phyloP scores from a whole-genome alignment of 768 basidiomycete species.

The Panaeolus cyanescens region DNA sequence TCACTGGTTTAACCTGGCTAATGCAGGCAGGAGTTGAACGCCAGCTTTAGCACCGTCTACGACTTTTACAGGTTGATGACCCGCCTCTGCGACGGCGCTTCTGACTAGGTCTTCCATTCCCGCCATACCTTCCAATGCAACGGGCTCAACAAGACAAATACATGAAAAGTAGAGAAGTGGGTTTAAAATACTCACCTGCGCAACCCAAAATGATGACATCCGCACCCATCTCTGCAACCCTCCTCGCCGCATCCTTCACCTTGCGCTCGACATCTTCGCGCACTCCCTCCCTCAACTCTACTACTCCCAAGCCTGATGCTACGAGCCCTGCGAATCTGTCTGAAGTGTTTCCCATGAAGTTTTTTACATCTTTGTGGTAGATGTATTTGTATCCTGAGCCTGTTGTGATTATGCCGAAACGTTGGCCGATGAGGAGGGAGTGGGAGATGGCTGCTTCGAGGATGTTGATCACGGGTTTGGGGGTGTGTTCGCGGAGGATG shows the following conservation, averaged over 20 bases:
- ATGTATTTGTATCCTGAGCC: slow-evolving; percentile 35
- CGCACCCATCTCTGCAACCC: slow-evolving; percentile 30
- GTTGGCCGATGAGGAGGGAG: slow-evolving; percentile 31
- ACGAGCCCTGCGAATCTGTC: slow-evolving; percentile 37
- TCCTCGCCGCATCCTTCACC: slow-evolving; percentile 30
- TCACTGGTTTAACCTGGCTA: slow-evolving; percentile 28
- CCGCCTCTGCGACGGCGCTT: slow-evolving; percentile 27
- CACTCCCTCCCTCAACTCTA: slow-evolving; percentile 34
- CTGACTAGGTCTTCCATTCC: slow-evolving; percentile 36
- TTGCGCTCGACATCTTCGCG: slow-evolving; percentile 25
- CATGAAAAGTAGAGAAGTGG: too few relatives aligned
- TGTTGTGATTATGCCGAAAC: slow-evolving; percentile 40
- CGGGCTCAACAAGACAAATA: too few relatives aligned
- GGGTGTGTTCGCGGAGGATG: slow-evolving; percentile 32
- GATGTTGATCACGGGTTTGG: slow-evolving; percentile 35
- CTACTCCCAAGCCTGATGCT: slow-evolving; percentile 32
- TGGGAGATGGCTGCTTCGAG: slow-evolving; percentile 36
- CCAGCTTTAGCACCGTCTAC: slow-evolving; percentile 42
- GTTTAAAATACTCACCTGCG: slow-evolving; percentile 27
- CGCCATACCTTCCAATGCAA: slow-evolving; percentile 28
- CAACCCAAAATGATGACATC: slow-evolving; percentile 41
- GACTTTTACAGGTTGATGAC: slow-evolving; percentile 25
- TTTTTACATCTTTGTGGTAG: slow-evolving; percentile 31
- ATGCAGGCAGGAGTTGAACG: slow-evolving; percentile 31
- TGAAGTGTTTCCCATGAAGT: slow-evolving; percentile 34